Percentiles rank a stretch among this genome's conserved stretches.
Evolutionary conservation across 2,329 filamentous ascomycete species (phyloP).

Genomic region (Ophiostoma montium): DNA sequence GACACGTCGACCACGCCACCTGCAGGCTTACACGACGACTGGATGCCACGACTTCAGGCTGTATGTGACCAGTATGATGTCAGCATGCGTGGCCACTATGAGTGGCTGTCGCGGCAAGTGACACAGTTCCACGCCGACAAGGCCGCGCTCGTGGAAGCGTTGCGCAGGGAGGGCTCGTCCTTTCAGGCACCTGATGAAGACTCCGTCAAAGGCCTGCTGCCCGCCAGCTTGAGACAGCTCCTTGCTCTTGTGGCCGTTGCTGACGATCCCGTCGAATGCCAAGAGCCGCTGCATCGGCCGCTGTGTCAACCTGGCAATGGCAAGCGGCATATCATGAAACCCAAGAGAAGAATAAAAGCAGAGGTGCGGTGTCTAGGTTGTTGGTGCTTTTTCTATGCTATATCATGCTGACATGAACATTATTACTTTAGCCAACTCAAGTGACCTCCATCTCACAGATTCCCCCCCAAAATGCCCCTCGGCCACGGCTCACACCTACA

Average conservation of each 20-base stretch:
- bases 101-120: neutral
- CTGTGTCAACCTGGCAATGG: no score
- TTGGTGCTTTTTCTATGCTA: no score
- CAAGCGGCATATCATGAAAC: no score
- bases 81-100: neutral
- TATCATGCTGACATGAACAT: no score
- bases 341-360: no score
- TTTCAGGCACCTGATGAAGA: no score
- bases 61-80: neutral
- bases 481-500: neutral
- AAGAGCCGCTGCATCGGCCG: neutral
- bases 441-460: no score
- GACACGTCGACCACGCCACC: no score
- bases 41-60: neutral
- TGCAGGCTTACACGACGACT: no score
- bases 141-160: neutral
- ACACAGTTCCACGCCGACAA: constrained; percentile 3
- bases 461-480: no score
- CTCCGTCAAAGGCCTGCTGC: neutral
- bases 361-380: no score
- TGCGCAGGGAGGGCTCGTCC: neutral
- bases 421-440: no score
- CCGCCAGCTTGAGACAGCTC: neutral
- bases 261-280: neutral
- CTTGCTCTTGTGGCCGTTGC: neutral